Percentiles rank a stretch among this genome's conserved stretches.
Conservation (phyloP, 2,329 filamentous ascomycete species). For the Aspergillus sp. region DNA sequence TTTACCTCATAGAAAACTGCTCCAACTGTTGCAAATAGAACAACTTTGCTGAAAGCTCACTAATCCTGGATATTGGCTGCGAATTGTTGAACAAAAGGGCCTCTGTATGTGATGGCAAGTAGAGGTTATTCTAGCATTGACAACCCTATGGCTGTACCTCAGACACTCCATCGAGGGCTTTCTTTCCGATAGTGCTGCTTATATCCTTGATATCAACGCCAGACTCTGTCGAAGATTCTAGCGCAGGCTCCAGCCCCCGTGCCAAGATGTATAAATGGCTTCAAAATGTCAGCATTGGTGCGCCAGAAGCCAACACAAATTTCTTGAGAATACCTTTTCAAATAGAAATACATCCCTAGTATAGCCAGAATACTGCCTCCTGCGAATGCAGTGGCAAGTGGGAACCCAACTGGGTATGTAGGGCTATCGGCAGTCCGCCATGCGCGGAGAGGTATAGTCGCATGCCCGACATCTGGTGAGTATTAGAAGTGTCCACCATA, state of each 20-base stretch:
- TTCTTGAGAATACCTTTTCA: conserved; percentile 1
- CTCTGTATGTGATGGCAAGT: neutral
- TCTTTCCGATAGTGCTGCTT: neutral
- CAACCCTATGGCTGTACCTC: neutral
- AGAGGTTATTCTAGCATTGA: neutral
- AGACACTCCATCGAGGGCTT: neutral
- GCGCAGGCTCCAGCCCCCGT: neutral
- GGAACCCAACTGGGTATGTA: conserved; percentile 20
- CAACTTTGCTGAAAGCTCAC: neutral
- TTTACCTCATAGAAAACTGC: too few species aligned
- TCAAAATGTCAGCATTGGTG: neutral
- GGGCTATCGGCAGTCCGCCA: conserved; percentile 21
- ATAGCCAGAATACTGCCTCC: conserved; percentile 10
- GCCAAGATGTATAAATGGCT: neutral
- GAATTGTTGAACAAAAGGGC: too few species aligned
- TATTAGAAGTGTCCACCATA: neutral
- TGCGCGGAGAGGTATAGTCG: conserved; percentile 20
- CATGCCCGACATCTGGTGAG: conserved; percentile 17
- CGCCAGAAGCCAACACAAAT: neutral
- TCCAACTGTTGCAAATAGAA: too few species aligned
- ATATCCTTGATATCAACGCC: neutral
- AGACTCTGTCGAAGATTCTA: neutral
- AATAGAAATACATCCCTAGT: conserved; percentile 7
- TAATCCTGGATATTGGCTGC: too few species aligned
- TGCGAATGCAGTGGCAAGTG: conserved; percentile 18